Base-by-base conservation (phyloP, 2,329 filamentous ascomycete species). In the Lecanoromycetidae sp. region DNA sequence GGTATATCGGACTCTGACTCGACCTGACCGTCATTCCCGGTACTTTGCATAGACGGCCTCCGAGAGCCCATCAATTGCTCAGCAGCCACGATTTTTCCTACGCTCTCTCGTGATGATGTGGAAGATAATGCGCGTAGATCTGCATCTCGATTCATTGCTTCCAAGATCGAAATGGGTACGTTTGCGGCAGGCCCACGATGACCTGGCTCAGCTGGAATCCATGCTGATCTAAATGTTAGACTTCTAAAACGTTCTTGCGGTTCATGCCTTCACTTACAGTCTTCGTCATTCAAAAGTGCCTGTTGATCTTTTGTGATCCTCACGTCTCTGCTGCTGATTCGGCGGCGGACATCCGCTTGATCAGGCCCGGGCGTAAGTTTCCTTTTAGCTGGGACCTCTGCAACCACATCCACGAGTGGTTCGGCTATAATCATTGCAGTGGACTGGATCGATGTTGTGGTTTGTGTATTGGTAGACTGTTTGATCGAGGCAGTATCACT, bases 261-360 rank as follows among this genome's bases (percentile, higher is more conserved):
- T 3, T 17, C 20, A 25, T 42, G 29, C 15, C 42, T 36, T 32
- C 19, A 49, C 49, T 49, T 65, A 46, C 57, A 72, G 13, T 69
- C 63, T 5, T 61, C 51, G 9, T 63, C 57, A 5, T 69, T 64
- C 1, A 82, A 60, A 4, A 80, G 61, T 7, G 62, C 54, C 35
- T 60, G 56, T 54, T 82, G 78, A 13, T 72, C 65, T 22, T 58
- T 61, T 2, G 71, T 66, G 43, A 76, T 71, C 20, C 56, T 61
- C 26, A 72, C 57, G 53, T 72, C 67, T 35, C 56, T 60, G 15
- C 61, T 62, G 25, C 61, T 59, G 45, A 76, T 67, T 15, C 55
- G 60, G 9, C 30, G 34, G 15, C 29, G 36, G 27, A 10, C n/a
- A 2, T n/a, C 6, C 17, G 19, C 13, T 22, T 41, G 38, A 30